These are phyloP conservation scores for Epichloe amarillans DNA, from an alignment of 2,329 filamentous ascomycete species.

Conservation along the genomic window DNA sequence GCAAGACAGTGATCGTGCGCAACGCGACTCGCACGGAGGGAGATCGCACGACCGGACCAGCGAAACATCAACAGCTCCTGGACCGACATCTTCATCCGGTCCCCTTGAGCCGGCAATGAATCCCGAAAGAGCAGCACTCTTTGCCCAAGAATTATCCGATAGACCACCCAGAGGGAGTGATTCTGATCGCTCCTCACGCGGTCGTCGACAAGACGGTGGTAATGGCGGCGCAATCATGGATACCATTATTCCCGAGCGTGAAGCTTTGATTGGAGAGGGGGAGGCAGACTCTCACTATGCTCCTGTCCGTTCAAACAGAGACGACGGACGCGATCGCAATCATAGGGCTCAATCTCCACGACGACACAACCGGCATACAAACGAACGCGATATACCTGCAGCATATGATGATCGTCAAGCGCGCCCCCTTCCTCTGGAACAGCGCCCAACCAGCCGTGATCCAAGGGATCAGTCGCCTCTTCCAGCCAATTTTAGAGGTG, in stretches of 20 bases:
- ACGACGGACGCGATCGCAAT: constrained; percentile 30
- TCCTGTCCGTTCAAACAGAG: constrained; percentile 25
- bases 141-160: constrained; percentile 23
- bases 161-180: constrained; percentile 15
- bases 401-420: constrained; percentile 33
- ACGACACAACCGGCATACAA: constrained; percentile 19
- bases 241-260: constrained; percentile 35
- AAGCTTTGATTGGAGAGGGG: constrained; percentile 29
- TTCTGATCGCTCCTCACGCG: constrained; percentile 16
- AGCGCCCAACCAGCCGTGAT: constrained; percentile 18
- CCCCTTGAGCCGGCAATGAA: constrained; percentile 37
- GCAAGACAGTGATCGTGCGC: constrained; percentile 28
- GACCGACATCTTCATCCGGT: constrained; percentile 14
- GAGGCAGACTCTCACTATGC: constrained; percentile 17
- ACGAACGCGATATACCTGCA: constrained; percentile 20
- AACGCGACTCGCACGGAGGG: constrained; percentile 17
- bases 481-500: constrained; percentile 17
- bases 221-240: constrained; percentile 17
- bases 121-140: constrained; percentile 39
- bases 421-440: constrained; percentile 26
- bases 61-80: constrained; percentile 17
- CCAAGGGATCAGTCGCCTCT: constrained; percentile 20
- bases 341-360: constrained; percentile 36
- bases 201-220: constrained; percentile 13
- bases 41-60: constrained; percentile 16